phyloP scores from a whole-genome alignment of 108 stramenopile genomes.

The Cylindrotheca closterium region DNA sequence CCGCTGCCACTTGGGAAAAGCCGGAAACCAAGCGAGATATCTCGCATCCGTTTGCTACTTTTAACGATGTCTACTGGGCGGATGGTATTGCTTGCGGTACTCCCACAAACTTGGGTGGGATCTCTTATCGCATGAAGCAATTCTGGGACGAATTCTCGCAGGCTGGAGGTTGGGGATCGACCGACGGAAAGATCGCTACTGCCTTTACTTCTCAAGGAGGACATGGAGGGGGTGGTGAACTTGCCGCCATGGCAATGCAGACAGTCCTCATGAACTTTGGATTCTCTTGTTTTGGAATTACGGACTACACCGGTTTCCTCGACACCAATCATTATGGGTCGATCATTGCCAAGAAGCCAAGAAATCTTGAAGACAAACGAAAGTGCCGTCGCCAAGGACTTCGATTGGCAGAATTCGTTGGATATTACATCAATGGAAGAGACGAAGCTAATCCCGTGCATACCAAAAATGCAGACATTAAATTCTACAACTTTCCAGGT shows the following conservation, averaged over 20 bases:
- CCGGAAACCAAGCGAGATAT: background rate
- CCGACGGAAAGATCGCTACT: constrained; percentile 18
- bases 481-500: constrained; percentile 6
- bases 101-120: constrained; percentile 26
- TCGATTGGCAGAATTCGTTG: constrained; percentile 22
- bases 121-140: constrained; percentile 25
- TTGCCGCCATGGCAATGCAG: constrained; percentile 19
- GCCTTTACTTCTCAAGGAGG: constrained; percentile 23
- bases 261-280: constrained; percentile 29
- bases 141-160: constrained; percentile 27
- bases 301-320: constrained; percentile 19
- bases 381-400: constrained; percentile 23
- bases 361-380: constrained; percentile 4
- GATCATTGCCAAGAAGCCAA: constrained; percentile 23
- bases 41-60: constrained; percentile 9
- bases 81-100: constrained; percentile 25
- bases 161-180: constrained; percentile 13
- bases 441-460: constrained; percentile 16
- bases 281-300: constrained; percentile 16
- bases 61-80: constrained; percentile 17
- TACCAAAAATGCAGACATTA: constrained; percentile 1
- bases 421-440: constrained; percentile 9
- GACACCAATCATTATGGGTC: constrained; percentile 21
- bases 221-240: constrained; percentile 18
- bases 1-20: constrained; percentile 7